Evolutionary conservation across 768 basidiomycete genomes (phyloP).

Genomic region (Ramaria rubella): DNA sequence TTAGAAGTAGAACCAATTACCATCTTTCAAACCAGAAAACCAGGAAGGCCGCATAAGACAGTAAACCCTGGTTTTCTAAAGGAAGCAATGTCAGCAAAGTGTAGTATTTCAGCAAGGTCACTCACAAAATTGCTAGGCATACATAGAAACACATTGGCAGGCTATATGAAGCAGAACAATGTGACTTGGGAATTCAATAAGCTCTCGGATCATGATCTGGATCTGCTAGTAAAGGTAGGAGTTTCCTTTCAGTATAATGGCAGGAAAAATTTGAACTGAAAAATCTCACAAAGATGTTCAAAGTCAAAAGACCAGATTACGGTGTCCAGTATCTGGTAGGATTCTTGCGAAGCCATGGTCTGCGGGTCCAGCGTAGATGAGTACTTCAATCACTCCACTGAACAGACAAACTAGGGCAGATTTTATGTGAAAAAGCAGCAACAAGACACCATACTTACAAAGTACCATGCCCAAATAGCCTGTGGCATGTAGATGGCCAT

Average conservation of each 20-base stretch:
- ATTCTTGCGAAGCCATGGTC: background rate
- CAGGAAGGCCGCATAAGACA: background rate
- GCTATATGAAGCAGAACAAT: background rate
- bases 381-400: background rate
- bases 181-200: background rate
- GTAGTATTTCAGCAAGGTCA: background rate
- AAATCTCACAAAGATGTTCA: too few relatives aligned
- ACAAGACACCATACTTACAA: too few relatives aligned
- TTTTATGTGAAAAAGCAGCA: too few relatives aligned
- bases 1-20: background rate
- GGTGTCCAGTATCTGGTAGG: background rate
- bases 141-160: background rate
- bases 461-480: conserved; percentile 26
- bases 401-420: conserved; percentile 22
- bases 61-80: background rate
- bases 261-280: too few relatives aligned
- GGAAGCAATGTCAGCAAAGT: background rate
- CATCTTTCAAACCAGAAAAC: background rate
- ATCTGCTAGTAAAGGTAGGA: background rate
- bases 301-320: background rate
- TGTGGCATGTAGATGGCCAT: conserved; percentile 34
- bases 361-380: background rate
- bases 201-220: background rate
- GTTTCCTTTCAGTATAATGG: too few relatives aligned
- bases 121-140: background rate